Percentiles rank a stretch among this genome's conserved stretches.
Evolutionary conservation across 192 early-diverging fungal genomes (phyloP).

Genomic region (Dispira parvispora): DNA sequence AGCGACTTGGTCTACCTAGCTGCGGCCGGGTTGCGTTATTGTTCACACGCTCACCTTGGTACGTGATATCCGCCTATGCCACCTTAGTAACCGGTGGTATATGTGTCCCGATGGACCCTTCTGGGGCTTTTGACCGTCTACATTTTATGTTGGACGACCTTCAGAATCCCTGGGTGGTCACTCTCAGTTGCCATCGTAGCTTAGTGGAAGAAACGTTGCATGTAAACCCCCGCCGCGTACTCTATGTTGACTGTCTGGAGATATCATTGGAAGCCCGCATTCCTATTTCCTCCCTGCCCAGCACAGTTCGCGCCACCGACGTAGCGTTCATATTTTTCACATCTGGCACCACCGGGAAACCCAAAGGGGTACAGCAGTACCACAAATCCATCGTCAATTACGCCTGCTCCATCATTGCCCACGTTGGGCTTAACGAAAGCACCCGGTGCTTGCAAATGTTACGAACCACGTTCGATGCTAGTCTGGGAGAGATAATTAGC

Average conservation of each 20-base stretch:
- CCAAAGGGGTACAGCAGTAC: neutral
- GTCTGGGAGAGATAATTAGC: neutral
- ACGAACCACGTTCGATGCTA: neutral
- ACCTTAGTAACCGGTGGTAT: neutral
- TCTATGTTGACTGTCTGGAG: neutral
- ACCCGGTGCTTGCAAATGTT: neutral
- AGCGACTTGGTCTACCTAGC: too few relatives aligned
- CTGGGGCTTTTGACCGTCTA: neutral
- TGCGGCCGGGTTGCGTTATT: neutral
- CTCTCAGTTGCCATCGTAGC: neutral
- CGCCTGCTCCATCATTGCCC: too few relatives aligned
- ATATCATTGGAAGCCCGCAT: too few relatives aligned
- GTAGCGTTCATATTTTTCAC: slow-evolving; percentile 1
- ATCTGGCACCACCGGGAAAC: neutral
- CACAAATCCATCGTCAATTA: neutral
- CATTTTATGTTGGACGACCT: neutral
- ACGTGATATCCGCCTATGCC: neutral
- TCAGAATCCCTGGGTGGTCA: neutral
- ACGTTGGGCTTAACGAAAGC: neutral
- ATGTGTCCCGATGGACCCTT: neutral
- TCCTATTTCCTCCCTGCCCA: neutral
- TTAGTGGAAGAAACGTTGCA: neutral
- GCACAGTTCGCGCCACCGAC: neutral
- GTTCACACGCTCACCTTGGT: neutral
- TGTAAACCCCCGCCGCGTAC: neutral